Evolutionary conservation across 2,329 filamentous ascomycete genomes (phyloP).

Genomic region (Ceratocystis cubensis): DNA sequence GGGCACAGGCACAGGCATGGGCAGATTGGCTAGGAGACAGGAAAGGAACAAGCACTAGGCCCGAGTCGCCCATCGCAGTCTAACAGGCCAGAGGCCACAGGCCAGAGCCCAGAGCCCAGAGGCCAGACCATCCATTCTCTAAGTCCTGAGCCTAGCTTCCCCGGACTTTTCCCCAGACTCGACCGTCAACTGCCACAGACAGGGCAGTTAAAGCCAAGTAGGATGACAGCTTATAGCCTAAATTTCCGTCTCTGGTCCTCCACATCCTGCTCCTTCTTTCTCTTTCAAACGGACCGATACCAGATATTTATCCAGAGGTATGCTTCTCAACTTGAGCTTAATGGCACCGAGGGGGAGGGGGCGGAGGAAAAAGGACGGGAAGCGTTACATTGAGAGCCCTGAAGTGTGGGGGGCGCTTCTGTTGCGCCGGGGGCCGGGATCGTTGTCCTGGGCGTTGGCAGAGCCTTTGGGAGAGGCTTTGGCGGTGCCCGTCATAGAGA

Average conservation of each 20-base stretch:
- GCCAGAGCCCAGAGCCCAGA: not conserved
- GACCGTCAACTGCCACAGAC: not conserved
- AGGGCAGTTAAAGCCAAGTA: not conserved
- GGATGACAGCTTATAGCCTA: slow-evolving; percentile 2
- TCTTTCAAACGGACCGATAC: slow-evolving; percentile 12
- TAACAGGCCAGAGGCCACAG: too few species aligned
- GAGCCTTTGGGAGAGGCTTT: not conserved
- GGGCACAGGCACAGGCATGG: too few species aligned
- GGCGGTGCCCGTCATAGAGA: not conserved
- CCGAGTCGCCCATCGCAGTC: not conserved
- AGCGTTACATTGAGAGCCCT: slow-evolving; percentile 17
- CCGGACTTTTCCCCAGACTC: slow-evolving; percentile 11
- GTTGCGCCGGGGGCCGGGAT: not conserved
- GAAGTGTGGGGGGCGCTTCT: slow-evolving; percentile 12
- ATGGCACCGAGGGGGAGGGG: not conserved
- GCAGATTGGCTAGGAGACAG: too few species aligned
- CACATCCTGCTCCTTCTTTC: not conserved
- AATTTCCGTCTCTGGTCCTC: not conserved
- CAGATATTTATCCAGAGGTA: not conserved
- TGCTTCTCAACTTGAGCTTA: not conserved
- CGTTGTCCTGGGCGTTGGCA: not conserved
- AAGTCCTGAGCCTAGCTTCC: not conserved
- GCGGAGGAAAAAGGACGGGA: not conserved
- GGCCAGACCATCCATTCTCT: not conserved
- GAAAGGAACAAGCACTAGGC: not conserved